Conservation (phyloP, 129 eudicot genomes). For the Gnaphalium uliginosum region DNA sequence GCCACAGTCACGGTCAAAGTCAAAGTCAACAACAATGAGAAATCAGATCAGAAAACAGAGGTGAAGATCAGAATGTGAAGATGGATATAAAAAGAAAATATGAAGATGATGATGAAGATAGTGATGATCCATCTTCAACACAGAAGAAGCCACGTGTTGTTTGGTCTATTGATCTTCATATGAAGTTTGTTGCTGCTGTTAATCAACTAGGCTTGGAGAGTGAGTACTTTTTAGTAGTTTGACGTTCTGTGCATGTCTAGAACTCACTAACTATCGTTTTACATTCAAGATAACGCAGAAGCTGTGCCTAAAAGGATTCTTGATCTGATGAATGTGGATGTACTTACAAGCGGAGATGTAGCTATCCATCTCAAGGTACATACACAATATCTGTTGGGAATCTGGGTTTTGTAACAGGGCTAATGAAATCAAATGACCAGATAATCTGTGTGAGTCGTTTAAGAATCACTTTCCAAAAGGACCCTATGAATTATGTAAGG, state of each 20-base stretch:
- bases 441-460: too few species aligned
- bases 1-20: not conserved
- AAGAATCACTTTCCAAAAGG: too few species aligned
- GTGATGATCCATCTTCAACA: constrained; percentile 17
- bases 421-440: too few species aligned
- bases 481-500: too few species aligned
- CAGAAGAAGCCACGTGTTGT: constrained; percentile 91
- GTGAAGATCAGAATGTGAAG: too few species aligned
- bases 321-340: constrained; percentile 89
- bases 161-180: constrained; percentile 91
- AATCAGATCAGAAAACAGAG: too few species aligned
- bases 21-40: not conserved
- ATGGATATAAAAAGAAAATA: too few species aligned
- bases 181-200: constrained; percentile 84
- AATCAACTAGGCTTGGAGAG: constrained; percentile 89
- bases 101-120: too few species aligned
- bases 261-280: not conserved
- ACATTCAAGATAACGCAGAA: constrained; percentile 45
- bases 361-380: constrained; percentile 94
- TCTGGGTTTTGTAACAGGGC: too few species aligned
- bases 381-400: too few species aligned
- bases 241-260: not conserved
- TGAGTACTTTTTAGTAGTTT: constrained; percentile 40
- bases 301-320: constrained; percentile 97
- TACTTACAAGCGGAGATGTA: constrained; percentile 90